phyloP scores from a whole-genome alignment of 805 yeast species.

The Clavispora santaluciae region DNA sequence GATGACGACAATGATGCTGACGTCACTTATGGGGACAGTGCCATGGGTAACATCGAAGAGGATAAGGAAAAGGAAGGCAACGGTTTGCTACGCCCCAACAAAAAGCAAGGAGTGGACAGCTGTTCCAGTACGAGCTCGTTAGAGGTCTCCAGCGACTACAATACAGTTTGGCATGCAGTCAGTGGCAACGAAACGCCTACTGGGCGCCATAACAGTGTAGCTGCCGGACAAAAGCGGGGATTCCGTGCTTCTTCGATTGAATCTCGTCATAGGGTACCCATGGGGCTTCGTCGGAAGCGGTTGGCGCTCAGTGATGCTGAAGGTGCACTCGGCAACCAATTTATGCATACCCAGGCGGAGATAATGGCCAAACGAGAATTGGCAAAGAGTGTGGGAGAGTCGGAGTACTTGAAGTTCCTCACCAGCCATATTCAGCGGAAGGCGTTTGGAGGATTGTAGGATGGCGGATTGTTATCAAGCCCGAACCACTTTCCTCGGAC shows the following conservation, averaged over 20 bases:
- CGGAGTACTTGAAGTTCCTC: conserved; percentile 10
- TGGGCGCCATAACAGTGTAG: not conserved
- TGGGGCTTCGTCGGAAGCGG: conserved; percentile 5
- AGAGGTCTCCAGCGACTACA: conserved; percentile 12
- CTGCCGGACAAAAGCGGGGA: conserved; percentile 6
- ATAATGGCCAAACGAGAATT: conserved; percentile 6
- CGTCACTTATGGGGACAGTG: too few species aligned
- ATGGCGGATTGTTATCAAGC: not conserved
- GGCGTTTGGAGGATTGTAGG: conserved; percentile 9
- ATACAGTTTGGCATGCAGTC: conserved; percentile 1
- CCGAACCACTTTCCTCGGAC: not conserved
- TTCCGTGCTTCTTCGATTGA: conserved; percentile 3
- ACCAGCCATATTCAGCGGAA: conserved; percentile 7
- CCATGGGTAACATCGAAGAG: too few species aligned
- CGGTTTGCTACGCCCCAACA: too few species aligned
- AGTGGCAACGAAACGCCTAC: not conserved
- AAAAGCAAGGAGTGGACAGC: too few species aligned
- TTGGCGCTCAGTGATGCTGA: conserved; percentile 7
- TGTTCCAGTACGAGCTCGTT: too few species aligned
- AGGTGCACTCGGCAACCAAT: conserved; percentile 7
- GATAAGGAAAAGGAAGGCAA: not conserved
- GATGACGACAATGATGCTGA: too few species aligned
- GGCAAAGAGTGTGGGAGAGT: conserved; percentile 8
- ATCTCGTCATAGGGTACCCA: not conserved
- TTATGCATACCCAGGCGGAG: conserved; percentile 11